These are phyloP conservation scores for Colletotrichum melonis DNA, from an alignment of 2,329 filamentous ascomycete species.

Conservation along the genomic window DNA sequence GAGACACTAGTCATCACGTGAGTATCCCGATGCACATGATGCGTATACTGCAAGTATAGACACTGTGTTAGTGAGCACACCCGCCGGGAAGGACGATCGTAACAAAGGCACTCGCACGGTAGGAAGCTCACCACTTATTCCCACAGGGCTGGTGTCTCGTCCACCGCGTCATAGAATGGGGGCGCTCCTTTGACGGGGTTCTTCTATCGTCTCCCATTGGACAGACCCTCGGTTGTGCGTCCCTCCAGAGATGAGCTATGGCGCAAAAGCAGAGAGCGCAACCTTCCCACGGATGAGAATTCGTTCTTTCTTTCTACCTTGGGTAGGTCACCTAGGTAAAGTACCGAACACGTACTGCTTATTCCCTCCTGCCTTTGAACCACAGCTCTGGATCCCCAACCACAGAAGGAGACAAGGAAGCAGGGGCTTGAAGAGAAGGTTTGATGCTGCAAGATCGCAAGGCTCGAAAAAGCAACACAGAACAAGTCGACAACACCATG, in stretches of 20 bases:
- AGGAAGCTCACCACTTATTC: neutral
- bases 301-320: no score
- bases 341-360: neutral
- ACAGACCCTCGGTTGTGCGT: constrained; percentile 1
- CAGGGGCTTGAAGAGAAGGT: neutral
- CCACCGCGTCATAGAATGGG: constrained; percentile 29
- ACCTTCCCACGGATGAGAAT: neutral
- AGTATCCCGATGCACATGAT: neutral
- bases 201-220: constrained; percentile 11
- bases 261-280: neutral
- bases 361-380: neutral
- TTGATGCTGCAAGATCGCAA: neutral
- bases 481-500: neutral
- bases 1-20: constrained; percentile 1
- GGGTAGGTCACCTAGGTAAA: no score
- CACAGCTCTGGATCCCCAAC: neutral
- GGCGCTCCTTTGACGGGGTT: constrained; percentile 23
- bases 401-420: neutral
- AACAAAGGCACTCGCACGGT: neutral
- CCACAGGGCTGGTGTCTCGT: constrained; percentile 7
- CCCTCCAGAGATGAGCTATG: constrained; percentile 14
- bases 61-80: no score
- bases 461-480: neutral
- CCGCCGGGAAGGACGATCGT: rapidly evolving
- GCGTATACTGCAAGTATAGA: neutral